Evolutionary conservation across 2,329 filamentous ascomycete genomes (phyloP), one percentile per base, ranked within the genome.

Genomic region (Diaporthe caulivora): DNA sequence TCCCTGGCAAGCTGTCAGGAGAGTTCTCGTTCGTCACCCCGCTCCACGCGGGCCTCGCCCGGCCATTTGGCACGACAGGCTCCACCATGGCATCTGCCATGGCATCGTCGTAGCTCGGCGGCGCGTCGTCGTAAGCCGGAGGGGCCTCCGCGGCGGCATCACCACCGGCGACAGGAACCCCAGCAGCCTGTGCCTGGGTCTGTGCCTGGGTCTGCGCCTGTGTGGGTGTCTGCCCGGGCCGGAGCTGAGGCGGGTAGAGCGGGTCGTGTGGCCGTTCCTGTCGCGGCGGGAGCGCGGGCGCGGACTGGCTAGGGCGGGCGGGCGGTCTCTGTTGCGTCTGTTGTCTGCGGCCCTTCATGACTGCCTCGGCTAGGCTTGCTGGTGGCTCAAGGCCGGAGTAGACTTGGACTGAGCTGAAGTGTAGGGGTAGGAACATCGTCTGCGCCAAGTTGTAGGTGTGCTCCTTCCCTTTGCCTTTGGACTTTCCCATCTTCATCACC

Each of bases 51-150:
- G 92, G 91, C 78, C 95, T 87, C 34, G 92, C 80, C 53, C 82
- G 80, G 2, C 70, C 75, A 78, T 76, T 85, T 75, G 92, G 93
- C 80, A 94, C 90, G 72, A 95, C 90, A 1, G 94, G 94, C 47
- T 90, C 92, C 0, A 86, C 82, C 75, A 97, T 83, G 73, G 92
- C 90, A 76, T 94, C 92, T 9, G 95, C 95, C 83, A 98, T 92
- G 17, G 95, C 95, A 82, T 98, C 95, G 83, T 98, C 95, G 80
- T 98, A 98, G 79, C 94, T 98, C 10, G 95, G 95, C 24, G 96
- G 95, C n/a, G 95, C 94, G 72, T 97, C 95, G 42, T 94, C 92
- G 76, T 89, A 86, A 0, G 81, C 80, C 24, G 85, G 82, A 1
- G 81, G 86, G 2, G 82, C 84, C 26, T 53, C 37, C 1, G 31